These are phyloP conservation scores for Dicorynia guianensis DNA, from an alignment of 306 rosid genomes.

Conservation along the genomic window DNA sequence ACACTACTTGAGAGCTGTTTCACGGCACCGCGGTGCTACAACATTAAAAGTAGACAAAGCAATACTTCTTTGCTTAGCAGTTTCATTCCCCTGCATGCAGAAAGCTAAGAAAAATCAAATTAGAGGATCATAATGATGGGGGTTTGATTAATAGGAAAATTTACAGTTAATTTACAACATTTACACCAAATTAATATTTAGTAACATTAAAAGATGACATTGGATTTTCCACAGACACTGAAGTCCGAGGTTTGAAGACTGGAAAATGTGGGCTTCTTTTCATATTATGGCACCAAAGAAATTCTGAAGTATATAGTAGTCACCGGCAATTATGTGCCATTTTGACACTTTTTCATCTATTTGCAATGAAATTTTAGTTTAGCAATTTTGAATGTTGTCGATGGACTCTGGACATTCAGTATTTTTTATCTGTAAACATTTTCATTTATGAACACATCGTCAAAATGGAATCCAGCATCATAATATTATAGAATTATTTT, in stretches of 20 bases:
- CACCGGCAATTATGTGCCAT: background rate
- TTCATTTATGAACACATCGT: background rate
- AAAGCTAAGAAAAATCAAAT: conserved; percentile 38
- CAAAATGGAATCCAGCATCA: conserved; percentile 27
- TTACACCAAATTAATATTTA: conserved; percentile 19
- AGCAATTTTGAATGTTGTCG: background rate
- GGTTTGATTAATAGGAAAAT: conserved; percentile 1
- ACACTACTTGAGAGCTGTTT: conserved; percentile 42
- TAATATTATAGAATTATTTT: background rate
- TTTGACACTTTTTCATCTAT: background rate
- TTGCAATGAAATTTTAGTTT: background rate
- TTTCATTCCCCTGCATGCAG: conserved; percentile 43
- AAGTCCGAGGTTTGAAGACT: background rate
- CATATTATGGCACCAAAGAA: background rate
- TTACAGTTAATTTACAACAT: background rate
- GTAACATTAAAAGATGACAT: background rate
- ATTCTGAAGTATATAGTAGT: background rate
- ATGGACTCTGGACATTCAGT: background rate
- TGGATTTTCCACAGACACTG: conserved; percentile 22
- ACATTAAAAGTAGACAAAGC: conserved; percentile 44
- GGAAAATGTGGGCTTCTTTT: background rate
- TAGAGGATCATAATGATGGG: conserved; percentile 21
- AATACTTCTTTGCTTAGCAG: conserved; percentile 42
- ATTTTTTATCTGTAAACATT: background rate
- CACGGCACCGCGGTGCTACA: conserved; percentile 44